Evolutionary conservation across 257 asterid species (phyloP), one percentile per base, ranked within the genome.

Genomic region (Penstemon newberryi): DNA sequence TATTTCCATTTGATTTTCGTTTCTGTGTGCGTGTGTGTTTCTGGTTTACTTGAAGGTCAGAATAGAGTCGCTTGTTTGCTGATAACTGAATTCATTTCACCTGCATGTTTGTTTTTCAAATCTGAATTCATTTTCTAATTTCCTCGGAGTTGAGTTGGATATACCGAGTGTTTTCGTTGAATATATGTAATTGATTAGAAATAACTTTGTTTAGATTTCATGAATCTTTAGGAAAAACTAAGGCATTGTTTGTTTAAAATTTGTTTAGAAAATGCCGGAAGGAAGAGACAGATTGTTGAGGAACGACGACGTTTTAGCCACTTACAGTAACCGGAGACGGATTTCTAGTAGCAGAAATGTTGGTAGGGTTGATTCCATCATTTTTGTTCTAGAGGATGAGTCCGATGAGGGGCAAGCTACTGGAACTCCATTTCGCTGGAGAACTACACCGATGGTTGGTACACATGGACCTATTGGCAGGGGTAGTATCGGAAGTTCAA

Each of bases 221-320:
- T 25, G 33, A 25, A 25, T 56, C n/a, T 5, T 55, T 67, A 54
- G 18, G 18, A 15, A 15, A 15, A 47, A 9, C 59, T 40, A 36
- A 50, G 44, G 40, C 8, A 8, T 42, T 63, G 47, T 50, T 61
- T 60, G 9, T 58, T 45, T 57, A 58, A 63, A 60, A 72, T 33
- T 59, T 68, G 45, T 70, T 49, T 75, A 60, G 44, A 73, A 60
- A 70, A 86, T 89, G 96, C 75, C 94, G 13, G 86, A 81, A 56
- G 74, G 77, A 7, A 81, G 96, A 70, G 92, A 89, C 70, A 69
- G 95, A 63, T 25, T 83, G 13, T 52, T 84, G 4, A 75, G 86
- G 78, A 78, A 69, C 2, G 92, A 73, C 18, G 84, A 82, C 18
- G 63, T 63, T n/a, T 33, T 82, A 4, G 69, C 65, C 42, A 18